Conservation (phyloP, 2,329 filamentous ascomycete genomes). For the Fonsecaea erecta region DNA sequence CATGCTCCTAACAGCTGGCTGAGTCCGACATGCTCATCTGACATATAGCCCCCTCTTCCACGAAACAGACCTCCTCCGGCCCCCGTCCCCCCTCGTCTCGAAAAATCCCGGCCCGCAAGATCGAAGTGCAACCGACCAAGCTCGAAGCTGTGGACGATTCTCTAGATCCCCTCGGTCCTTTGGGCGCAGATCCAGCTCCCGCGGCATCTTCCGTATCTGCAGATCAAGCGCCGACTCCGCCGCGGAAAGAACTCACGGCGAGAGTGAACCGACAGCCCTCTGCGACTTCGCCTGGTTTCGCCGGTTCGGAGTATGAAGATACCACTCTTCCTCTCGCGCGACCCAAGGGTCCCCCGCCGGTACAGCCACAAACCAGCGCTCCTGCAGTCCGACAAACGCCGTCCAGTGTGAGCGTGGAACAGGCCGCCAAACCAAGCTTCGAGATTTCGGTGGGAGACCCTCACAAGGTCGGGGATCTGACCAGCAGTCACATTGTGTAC, state of each 20-base stretch:
- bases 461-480: constrained; percentile 95
- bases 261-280: constrained; percentile 39
- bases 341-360: constrained; percentile 65
- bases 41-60: constrained; percentile 32
- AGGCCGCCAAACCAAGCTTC: constrained; percentile 90
- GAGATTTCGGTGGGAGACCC: constrained; percentile 92
- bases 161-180: constrained; percentile 65
- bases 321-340: constrained; percentile 65
- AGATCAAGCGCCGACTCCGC: constrained; percentile 63
- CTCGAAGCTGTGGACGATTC: constrained; percentile 67
- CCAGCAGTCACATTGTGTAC: constrained; percentile 97
- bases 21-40: constrained; percentile 23
- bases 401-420: constrained; percentile 88
- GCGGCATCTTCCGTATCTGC: constrained; percentile 42
- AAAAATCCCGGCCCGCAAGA: constrained; percentile 60
- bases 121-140: constrained; percentile 64
- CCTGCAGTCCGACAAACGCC: constrained; percentile 59
- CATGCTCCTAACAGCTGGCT: constrained; percentile 9
- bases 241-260: constrained; percentile 60
- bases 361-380: constrained; percentile 55
- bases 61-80: constrained; percentile 45
- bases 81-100: constrained; percentile 55
- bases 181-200: constrained; percentile 49
- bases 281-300: constrained; percentile 57
- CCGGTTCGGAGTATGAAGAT: constrained; percentile 75